phyloP scores from a whole-genome alignment of 2,329 filamentous ascomycete genomes.

The Blastomyces parvus region DNA sequence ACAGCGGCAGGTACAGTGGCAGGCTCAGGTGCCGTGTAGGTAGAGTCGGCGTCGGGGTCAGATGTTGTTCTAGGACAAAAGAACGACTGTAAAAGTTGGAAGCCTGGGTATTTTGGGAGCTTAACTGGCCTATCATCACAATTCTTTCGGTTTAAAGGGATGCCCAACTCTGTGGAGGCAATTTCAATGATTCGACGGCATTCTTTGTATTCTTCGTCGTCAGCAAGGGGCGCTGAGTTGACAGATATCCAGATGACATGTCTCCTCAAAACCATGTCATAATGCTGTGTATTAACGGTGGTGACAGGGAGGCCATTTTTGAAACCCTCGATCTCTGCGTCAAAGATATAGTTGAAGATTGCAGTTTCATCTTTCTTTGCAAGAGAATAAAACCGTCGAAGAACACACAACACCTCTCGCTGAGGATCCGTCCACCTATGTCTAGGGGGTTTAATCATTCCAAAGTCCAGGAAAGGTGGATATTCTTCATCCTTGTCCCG shows the following conservation, averaged over 20 bases:
- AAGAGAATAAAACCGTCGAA: conserved; percentile 8
- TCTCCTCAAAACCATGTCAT: conserved; percentile 14
- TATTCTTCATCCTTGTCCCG: neutral
- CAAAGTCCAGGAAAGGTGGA: conserved; percentile 2
- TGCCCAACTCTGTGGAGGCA: neutral
- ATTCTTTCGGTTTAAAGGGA: neutral
- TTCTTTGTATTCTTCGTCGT: neutral
- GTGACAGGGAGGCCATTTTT: conserved; percentile 6
- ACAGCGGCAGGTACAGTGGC: neutral
- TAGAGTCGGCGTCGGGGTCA: neutral
- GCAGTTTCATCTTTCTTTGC: conserved; percentile 11
- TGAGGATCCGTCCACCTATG: conserved; percentile 11
- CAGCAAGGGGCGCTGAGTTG: conserved; percentile 13
- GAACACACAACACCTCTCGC: conserved; percentile 9
- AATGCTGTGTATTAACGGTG: conserved; percentile 20
- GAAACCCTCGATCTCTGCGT: conserved; percentile 16
- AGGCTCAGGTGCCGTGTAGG: neutral
- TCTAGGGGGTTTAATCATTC: neutral
- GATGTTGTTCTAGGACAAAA: neutral
- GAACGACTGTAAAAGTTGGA: neutral
- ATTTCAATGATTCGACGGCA: conserved; percentile 4
- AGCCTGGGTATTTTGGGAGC: neutral
- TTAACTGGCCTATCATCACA: neutral
- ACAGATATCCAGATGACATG: conserved; percentile 21
- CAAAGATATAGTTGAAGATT: conserved; percentile 24